phyloP scores from a whole-genome alignment of 768 basidiomycete genomes.

The Mycena alexandri region DNA sequence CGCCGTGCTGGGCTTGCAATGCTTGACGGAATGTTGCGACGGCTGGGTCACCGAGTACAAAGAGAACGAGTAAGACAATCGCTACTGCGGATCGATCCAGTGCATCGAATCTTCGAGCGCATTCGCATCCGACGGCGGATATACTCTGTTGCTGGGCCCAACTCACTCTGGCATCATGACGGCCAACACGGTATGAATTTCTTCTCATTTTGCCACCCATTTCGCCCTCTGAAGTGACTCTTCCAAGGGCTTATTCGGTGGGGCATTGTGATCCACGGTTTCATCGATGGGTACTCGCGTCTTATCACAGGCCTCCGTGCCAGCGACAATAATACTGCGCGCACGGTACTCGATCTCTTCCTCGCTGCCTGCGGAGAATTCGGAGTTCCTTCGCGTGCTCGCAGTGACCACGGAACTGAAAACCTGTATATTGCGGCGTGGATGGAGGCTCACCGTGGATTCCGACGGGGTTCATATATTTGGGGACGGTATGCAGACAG shows the following conservation, averaged over 20 bases:
- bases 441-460: constrained; percentile 2
- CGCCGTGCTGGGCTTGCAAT: constrained; percentile 35
- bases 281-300: constrained; percentile 21
- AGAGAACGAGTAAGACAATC: constrained; percentile 32
- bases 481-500: constrained; percentile 15
- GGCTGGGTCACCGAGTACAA: constrained; percentile 29
- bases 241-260: constrained; percentile 12
- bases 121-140: constrained; percentile 35
- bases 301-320: constrained; percentile 18
- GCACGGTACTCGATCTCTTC: constrained; percentile 10
- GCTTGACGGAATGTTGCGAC: constrained; percentile 39
- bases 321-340: constrained; percentile 15
- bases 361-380: background rate
- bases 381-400: constrained; percentile 3
- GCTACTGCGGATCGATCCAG: constrained; percentile 36
- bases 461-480: constrained; percentile 3
- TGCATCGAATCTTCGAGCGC: constrained; percentile 32
- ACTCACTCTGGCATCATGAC: constrained; percentile 52
- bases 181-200: constrained; percentile 21
- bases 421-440: constrained; percentile 10
- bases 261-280: constrained; percentile 26
- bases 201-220: background rate
- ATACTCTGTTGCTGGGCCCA: constrained; percentile 47
- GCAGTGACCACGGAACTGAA: constrained; percentile 12
- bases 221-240: background rate